Base-by-base conservation (phyloP, 192 early-diverging fungal genomes). In the Coemansia sp. region DNA sequence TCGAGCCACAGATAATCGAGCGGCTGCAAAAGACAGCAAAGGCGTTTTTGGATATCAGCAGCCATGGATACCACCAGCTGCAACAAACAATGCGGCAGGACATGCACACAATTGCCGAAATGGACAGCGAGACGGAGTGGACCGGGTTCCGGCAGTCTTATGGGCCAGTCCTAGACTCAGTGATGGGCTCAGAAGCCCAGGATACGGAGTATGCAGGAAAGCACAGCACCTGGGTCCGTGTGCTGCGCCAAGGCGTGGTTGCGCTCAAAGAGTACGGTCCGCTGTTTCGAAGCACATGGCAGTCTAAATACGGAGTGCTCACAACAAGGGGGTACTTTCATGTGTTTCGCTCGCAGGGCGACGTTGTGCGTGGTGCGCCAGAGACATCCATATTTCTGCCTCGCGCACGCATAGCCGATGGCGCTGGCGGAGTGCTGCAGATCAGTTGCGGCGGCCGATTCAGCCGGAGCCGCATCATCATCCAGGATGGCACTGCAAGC, bases 261-360 rank as follows among this genome's bases (percentile, higher is more conserved):
- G 72, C 72, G 14, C 46, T 76, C 28, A 63, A 63, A 39, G 72
- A 69, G 58, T 53, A 69, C 23, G 58, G 72, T 4, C 66, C 66
- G 6, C 26, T 76, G 58, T 76, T 76, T 28, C 61, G 72, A 37
- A 76, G 72, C 66, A 76, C 66, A 17, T 69, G 72, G 66, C 72
- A 76, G 58, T 62, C 58, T 47, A 76, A 69, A 58, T 76, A 69
- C 58, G 66, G 66, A 32, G 72, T 76, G 15, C 66, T 76, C 50
- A 76, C 72, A 6, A 50, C 66, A 15, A 66, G 66, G 11, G 72
- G 72, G 0, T 76, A 69, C 49, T 69, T 76, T 32, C 72, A 76
- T 39, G 72, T 76, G 6, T 76, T 76, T 46, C 66, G 72, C 41
- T 76, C 72, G 26, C 72, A 76, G 51, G 72, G 72, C 44, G 72